Evolutionary conservation across 257 asterid genomes (phyloP), one percentile per base, ranked within the genome.

Genomic region (Lycium barbarum): DNA sequence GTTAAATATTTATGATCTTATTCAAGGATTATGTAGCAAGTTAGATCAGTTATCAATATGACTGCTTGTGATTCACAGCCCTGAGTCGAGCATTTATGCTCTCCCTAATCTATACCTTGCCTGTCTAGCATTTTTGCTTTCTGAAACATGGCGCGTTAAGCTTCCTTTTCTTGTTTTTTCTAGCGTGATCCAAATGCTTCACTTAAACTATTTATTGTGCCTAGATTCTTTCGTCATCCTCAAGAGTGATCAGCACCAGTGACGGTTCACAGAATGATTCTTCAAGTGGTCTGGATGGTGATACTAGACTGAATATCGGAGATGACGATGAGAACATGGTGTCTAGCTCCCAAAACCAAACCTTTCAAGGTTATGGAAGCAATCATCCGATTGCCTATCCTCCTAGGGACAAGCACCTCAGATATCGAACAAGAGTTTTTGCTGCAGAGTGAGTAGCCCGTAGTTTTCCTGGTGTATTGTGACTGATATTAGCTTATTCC

Each of bases 261-360:
- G 90, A 88, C 80, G 86, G 83, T 80, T 81, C 84, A 86, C 90
- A 82, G 83, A 88, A 86, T 90, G 94, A 91, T 90, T 84, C 95
- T 85, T 94, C 97, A 87, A 88, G 83, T 86, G 93, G 90, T 83
- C 87, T 71, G 71, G 92, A 90, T 91, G 96, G 97, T 70, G 95
- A 91, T 55, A 84, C 90, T 73, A 84, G 90, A 81, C 78, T 84
- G 86, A 84, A 88, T 90, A 85, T 81, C 61, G 98, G 91, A 73
- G 95, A 93, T 47, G 99, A 96, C 83, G 98, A 91, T 86, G 98
- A 95, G 87, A 92, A 90, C 93, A 97, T 97, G 98, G 99, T 97
- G 79, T 94, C 99, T 85, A 87, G 90, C 89, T 90, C 97, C 71
- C 86, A 91, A 84, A 81, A 76, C 84, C 79, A 88, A 49, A 82